Evolutionary conservation across 805 yeast species (phyloP), one percentile per base, ranked within the genome.

Genomic region (Lipomyces japonicus): DNA sequence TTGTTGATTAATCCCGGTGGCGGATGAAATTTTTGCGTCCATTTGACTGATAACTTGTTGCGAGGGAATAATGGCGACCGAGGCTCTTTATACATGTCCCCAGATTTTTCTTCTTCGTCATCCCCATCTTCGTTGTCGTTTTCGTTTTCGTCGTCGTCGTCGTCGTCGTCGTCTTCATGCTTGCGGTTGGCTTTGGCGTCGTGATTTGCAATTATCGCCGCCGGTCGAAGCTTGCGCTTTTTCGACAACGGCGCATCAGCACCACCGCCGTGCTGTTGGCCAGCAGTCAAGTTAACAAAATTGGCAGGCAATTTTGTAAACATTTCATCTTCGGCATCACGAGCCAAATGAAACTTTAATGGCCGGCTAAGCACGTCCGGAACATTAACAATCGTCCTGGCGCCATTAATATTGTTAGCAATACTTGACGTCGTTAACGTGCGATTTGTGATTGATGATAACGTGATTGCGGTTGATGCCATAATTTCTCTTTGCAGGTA

Each of bases 1-100:
- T 84, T 90, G 67, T 91, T 91, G 43, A 85, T 68, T 43, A 91
- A 71, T 0, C 98, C 98, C 9, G 63, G 61, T 2, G 59, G 52
- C 12, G 24, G 10, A 2, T 23, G 28, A 18, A 47, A 52, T 16
- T 48, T 21, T 32, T 41, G 43, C 5, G 46, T 47, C 58, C 58
- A 54, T 7, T 26, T 16, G 5, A 51, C 26, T 3, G 58, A 47
- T 3, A 54, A 32, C 28, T 16, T 7, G 35, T 45, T 47, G 14
- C 41, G 26, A 9, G 53, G 57, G 21, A 42, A 54, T 22, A 54
- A 36, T 34, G 30, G 39, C 22, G 34, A 42, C 10, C 45, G 49
- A 4, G 53, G 53, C 42, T 52, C 57, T 4, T 18, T 14, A 30
- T 23, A 52, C 18, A 39, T 32, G 16, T 36, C 50, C 12, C 44